These are phyloP conservation scores for Cladophialophora carrionii DNA, from an alignment of 2,329 filamentous ascomycete genomes.

Conservation along the genomic window DNA sequence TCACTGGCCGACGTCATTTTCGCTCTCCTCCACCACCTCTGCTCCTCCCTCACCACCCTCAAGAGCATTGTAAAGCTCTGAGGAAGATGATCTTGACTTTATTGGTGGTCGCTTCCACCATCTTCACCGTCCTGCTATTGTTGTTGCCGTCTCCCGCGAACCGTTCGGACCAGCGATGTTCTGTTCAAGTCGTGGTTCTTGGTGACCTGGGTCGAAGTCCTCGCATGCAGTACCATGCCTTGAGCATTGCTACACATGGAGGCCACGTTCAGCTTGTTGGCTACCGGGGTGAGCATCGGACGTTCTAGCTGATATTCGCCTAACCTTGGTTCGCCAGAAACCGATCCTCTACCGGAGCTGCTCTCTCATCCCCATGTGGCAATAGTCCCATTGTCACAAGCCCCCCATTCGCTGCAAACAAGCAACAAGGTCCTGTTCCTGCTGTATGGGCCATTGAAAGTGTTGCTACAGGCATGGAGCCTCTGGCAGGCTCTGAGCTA, in stretches of 20 bases:
- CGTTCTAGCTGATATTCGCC: neutral
- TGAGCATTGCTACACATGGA: conserved; percentile 84
- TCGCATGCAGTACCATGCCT: conserved; percentile 97
- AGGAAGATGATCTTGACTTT: conserved; percentile 42
- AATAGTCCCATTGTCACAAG: conserved; percentile 69
- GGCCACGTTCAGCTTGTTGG: conserved; percentile 82
- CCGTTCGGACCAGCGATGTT: conserved; percentile 46
- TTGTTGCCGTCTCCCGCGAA: conserved; percentile 54
- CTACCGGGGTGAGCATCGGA: conserved; percentile 67
- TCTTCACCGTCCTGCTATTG: conserved; percentile 56
- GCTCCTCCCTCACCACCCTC: neutral
- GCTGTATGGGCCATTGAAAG: conserved; percentile 78
- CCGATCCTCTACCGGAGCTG: conserved; percentile 77
- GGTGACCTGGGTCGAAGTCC: conserved; percentile 95
- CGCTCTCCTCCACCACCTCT: neutral
- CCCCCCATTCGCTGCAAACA: conserved; percentile 68
- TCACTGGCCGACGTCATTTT: conserved; percentile 16
- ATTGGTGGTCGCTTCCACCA: conserved; percentile 47
- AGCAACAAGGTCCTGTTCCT: conserved; percentile 75
- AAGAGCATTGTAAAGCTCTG: conserved; percentile 4
- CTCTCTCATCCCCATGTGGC: conserved; percentile 68
- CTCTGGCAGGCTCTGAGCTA: conserved; percentile 76
- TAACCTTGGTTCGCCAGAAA: conserved; percentile 59
- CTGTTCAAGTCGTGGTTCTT: conserved; percentile 83
- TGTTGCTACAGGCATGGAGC: conserved; percentile 75